Evolutionary conservation across 805 yeast species (phyloP).

Genomic region (Barnettozyma sucrosica): DNA sequence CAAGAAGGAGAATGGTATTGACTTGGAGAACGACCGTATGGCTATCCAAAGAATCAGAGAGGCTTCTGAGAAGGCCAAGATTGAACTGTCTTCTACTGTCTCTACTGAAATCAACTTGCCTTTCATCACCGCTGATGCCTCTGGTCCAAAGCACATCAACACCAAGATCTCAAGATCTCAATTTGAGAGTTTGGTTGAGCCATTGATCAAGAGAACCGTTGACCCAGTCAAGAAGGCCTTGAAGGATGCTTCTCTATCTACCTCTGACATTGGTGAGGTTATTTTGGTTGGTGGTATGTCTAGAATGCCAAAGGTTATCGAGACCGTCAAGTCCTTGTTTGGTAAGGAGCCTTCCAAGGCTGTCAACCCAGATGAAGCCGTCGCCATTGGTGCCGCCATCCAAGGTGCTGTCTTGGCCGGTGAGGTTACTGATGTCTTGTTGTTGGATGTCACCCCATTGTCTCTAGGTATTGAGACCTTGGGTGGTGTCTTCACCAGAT

Average conservation of each 20-base stretch:
- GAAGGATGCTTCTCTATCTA: conserved; percentile 63
- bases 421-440: conserved; percentile 71
- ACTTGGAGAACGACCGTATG: conserved; percentile 27
- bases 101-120: conserved; percentile 66
- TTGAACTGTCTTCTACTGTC: conserved; percentile 63
- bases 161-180: conserved; percentile 58
- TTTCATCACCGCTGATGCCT: conserved; percentile 44
- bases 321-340: conserved; percentile 56
- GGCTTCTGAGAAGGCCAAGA: conserved; percentile 74
- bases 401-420: conserved; percentile 86
- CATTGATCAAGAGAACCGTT: conserved; percentile 60
- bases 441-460: conserved; percentile 89
- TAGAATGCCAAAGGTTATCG: conserved; percentile 76
- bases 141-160: conserved; percentile 57
- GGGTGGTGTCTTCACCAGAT: conserved; percentile 98
- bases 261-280: conserved; percentile 69
- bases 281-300: conserved; percentile 87
- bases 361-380: conserved; percentile 87
- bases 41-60: conserved; percentile 75
- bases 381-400: conserved; percentile 84
- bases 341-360: conserved; percentile 63
- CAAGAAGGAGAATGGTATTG: conserved; percentile 39
- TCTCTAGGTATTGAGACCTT: conserved; percentile 98
- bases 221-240: conserved; percentile 74
- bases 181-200: conserved; percentile 61